Percentiles rank a stretch among this genome's conserved stretches.
Evolutionary conservation across 202 grass and related monocot genomes (phyloP).

Genomic region (Schoenoplectus tabernaemontani): DNA sequence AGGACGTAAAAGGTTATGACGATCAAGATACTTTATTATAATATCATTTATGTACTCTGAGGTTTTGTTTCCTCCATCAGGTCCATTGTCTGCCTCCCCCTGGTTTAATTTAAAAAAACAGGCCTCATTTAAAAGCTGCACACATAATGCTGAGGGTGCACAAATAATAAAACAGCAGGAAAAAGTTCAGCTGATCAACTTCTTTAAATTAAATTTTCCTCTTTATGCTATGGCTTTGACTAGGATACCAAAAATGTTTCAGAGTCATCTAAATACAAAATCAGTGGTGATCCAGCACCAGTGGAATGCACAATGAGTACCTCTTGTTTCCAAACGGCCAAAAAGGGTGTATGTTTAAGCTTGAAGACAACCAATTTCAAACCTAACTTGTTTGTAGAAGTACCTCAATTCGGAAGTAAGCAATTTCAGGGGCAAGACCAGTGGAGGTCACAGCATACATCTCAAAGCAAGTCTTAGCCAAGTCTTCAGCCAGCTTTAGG

Average conservation of each 20-base stretch:
- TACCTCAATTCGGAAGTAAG: slow-evolving; percentile 92
- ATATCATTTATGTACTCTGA: slow-evolving; percentile 78
- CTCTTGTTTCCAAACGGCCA: slow-evolving; percentile 22
- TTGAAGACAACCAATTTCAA: background rate
- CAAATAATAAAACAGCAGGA: slow-evolving; percentile 6
- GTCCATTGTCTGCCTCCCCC: slow-evolving; percentile 58
- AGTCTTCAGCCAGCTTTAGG: slow-evolving; percentile 90
- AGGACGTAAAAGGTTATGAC: slow-evolving; percentile 88
- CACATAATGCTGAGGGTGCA: slow-evolving; percentile 1
- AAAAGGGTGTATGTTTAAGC: slow-evolving; percentile 16
- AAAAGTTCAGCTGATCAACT: background rate
- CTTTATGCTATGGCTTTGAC: background rate
- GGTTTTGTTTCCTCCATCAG: slow-evolving; percentile 85
- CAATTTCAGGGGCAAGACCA: slow-evolving; percentile 92
- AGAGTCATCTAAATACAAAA: background rate
- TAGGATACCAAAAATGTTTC: background rate
- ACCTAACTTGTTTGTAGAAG: background rate
- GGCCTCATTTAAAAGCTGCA: background rate
- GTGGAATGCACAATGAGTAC: background rate
- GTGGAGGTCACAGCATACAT: slow-evolving; percentile 94
- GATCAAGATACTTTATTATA: slow-evolving; percentile 76
- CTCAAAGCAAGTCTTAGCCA: slow-evolving; percentile 94
- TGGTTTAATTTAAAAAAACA: slow-evolving; percentile 26
- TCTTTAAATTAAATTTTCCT: background rate
- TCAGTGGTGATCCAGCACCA: background rate